Base-by-base conservation (phyloP, 192 early-diverging fungal species). In the Umbelopsis ramanniana region DNA sequence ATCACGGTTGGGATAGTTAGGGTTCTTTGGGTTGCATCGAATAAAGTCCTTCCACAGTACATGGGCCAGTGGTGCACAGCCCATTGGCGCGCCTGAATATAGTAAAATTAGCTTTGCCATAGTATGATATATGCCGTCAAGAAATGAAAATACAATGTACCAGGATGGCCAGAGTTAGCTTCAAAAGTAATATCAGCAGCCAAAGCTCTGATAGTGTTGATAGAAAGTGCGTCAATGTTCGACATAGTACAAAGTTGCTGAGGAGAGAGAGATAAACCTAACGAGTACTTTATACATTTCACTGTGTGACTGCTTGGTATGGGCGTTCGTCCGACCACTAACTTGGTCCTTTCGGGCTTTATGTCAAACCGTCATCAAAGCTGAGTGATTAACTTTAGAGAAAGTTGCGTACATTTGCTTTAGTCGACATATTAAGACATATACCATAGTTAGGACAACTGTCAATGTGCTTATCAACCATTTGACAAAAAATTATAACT, bases 141-240 rank as follows among this genome's bases (percentile, higher is more conserved):
- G 21, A 14, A 15, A 38, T 29, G 12, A 29, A 24, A 46, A 26
- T 67, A 40, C 21, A 15, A 29, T 29, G 29, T 85, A 89, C 86
- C 96, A 37, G 96, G 96, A 75, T 99, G 97, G 5, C 97, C 97
- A 63, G 94, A 94, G 76, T 95, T 95, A 74, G 94, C 90, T 69
- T 90, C 90, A 68, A 90, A 86, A 29, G 94, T 93, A 66, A 92
- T 89, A 86, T 98, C 96, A 23, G 94, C 92, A 22, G 95, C 89
- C 19, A 98, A 85, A 19, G 86, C 86, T 75, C 96, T 92, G 83
- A 98, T 93, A 38, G 96, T 97, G 86, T 97, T 93, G 86, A 98
- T 88, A 37, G 90, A 80, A 37, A 81, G 75, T 52, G 66, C 46
- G 74, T 90, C 88, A 69, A 84, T 84, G 26, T 74, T 63, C 17